Conservation (phyloP, 495 filamentous ascomycete species). For the Aspergillus haitiensis region DNA sequence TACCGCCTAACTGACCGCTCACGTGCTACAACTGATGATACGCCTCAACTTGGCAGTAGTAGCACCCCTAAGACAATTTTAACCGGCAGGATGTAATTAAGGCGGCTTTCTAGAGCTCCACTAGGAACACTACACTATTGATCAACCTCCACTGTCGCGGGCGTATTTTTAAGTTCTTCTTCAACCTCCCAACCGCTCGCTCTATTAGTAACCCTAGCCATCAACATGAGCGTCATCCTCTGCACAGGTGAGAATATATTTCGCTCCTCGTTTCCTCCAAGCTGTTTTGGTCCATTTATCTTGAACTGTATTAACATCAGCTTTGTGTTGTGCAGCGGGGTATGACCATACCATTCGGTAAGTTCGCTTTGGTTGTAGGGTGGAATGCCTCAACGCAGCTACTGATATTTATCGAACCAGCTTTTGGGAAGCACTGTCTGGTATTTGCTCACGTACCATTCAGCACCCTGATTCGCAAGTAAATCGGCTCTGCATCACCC, state of each 20-base stretch:
- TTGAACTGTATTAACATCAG: slow-evolving; percentile 13
- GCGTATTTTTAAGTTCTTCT: slow-evolving; percentile 9
- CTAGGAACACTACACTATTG: background rate
- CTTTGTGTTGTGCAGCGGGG: slow-evolving; percentile 60
- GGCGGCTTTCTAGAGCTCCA: background rate
- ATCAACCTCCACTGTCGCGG: slow-evolving; percentile 7
- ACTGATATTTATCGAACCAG: slow-evolving; percentile 41
- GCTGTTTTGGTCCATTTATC: background rate
- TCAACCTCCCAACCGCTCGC: background rate
- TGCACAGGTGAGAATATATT: slow-evolving; percentile 67
- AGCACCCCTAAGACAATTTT: slow-evolving; percentile 10
- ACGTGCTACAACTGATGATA: slow-evolving; percentile 11
- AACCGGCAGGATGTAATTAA: slow-evolving; percentile 24
- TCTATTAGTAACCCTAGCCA: background rate
- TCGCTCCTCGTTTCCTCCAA: background rate
- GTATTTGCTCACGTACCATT: slow-evolving; percentile 96
- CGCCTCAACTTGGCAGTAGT: slow-evolving; percentile 1
- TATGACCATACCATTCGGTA: slow-evolving; percentile 99
- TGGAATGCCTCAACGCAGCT: background rate
- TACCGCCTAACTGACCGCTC: slow-evolving; percentile 27
- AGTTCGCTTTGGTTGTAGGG: slow-evolving; percentile 23
- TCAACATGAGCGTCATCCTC: slow-evolving; percentile 79
- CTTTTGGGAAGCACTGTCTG: slow-evolving; percentile 97
- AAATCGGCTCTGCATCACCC: slow-evolving; percentile 96
- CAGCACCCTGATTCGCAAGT: slow-evolving; percentile 98